Evolutionary conservation across 2,329 filamentous ascomycete species (phyloP), one percentile per base, ranked within the genome.

Genomic region (Coleophoma cylindrospora): DNA sequence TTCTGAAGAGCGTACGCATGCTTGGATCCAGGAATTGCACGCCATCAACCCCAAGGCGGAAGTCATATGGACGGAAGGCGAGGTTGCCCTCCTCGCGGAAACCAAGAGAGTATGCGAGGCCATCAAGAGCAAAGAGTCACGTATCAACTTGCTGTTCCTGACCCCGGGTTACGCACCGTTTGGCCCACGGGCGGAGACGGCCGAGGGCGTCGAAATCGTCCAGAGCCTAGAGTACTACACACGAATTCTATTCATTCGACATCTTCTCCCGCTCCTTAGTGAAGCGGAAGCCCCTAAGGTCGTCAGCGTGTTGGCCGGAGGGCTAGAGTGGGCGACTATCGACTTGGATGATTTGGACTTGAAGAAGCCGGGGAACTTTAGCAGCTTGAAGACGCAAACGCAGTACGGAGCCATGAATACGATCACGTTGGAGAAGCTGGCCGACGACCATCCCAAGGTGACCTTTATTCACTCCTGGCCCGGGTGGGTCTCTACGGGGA

Each of bases 201-300:
- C 66, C 0, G 82, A 86, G 61, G 77, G 76, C 1, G 64, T 86
- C 1, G 71, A 78, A 45, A 65, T 70, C 33, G 68, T 73, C 37
- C 69, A 72, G 34, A 69, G 72, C 8, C 66, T 82, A 13, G 66
- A 67, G 11, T 77, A 77, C 64, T 83, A 84, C 64, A 68, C 74
- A 1, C 79, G 81, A 14, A 70, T 76, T 48, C 76, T 76, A 32
- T 76, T 82, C 58, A 68, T 75, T 13, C 50, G 70, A 45, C 78
- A 81, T 46, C 72, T 86, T 0, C 72, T 84, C 14, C 80, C 80
- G 0, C 68, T 75, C 0, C 68, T 85, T 0, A 72, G 76, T 1
- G 52, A 66, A 0, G 53, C 63, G 2, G 65, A 79, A 11, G 22
- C 34, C 15, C 71, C 74, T 0, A 74, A 78, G 10, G 76, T 82